Percentiles rank a stretch among this genome's conserved stretches.
Evolutionary conservation across 2,329 filamentous ascomycete species (phyloP).

Genomic region (Ceratocystis smalleyi): DNA sequence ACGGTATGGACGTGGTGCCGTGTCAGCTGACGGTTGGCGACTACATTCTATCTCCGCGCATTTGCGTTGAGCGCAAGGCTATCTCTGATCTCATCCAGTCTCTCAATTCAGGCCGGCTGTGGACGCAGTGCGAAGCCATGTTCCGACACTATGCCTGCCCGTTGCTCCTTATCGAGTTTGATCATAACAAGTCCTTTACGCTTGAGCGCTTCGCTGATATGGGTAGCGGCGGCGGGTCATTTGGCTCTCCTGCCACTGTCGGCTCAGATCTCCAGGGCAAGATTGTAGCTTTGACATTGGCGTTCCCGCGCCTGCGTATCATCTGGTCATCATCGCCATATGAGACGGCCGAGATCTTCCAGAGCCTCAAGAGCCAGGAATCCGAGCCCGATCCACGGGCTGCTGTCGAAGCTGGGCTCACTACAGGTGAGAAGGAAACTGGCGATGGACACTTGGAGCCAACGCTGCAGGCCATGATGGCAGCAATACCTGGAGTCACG

Average conservation of each 20-base stretch:
- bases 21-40: conserved; percentile 95
- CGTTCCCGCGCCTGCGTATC: conserved; percentile 76
- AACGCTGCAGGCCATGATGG: conserved; percentile 31
- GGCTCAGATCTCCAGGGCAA: conserved; percentile 74
- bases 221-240: background rate
- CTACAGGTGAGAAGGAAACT: conserved; percentile 30
- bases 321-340: conserved; percentile 91
- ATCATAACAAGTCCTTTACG: conserved; percentile 93
- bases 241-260: conserved; percentile 30
- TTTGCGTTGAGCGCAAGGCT: conserved; percentile 90
- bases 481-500: conserved; percentile 66
- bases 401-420: conserved; percentile 69
- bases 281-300: conserved; percentile 78
- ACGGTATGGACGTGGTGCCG: conserved; percentile 74
- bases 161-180: conserved; percentile 93
- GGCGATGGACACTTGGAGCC: conserved; percentile 13
- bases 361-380: conserved; percentile 77
- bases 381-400: conserved; percentile 79
- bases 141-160: conserved; percentile 78
- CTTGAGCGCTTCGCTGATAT: conserved; percentile 64
- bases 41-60: conserved; percentile 80
- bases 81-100: conserved; percentile 82
- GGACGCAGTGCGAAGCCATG: conserved; percentile 87
- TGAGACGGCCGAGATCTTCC: conserved; percentile 94
- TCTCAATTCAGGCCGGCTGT: conserved; percentile 81